phyloP scores from a whole-genome alignment of 768 basidiomycete species.

The Rhizopogon vulgaris region DNA sequence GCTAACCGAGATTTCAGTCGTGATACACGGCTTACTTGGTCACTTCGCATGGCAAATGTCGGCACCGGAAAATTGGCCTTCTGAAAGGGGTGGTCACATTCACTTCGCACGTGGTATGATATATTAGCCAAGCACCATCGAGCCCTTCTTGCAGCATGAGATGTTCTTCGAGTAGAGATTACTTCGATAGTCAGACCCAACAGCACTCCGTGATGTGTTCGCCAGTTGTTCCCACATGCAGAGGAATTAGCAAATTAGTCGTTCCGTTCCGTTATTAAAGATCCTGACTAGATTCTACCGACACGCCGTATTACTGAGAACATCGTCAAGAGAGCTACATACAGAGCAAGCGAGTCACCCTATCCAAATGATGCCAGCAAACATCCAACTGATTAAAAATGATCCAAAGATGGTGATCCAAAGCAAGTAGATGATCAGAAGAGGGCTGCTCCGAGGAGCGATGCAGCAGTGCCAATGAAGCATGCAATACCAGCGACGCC shows the following conservation, averaged over 20 bases:
- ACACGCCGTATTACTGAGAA: not conserved
- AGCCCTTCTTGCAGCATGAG: not conserved
- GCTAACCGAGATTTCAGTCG: not conserved
- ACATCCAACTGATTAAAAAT: not conserved
- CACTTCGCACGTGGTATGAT: no score
- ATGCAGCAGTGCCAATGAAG: slow-evolving; percentile 15
- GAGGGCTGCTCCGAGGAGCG: slow-evolving; percentile 16
- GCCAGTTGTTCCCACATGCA: not conserved
- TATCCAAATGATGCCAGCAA: not conserved
- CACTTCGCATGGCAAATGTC: not conserved
- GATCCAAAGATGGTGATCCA: not conserved
- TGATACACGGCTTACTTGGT: not conserved
- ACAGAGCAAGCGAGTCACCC: not conserved
- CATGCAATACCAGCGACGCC: slow-evolving; percentile 14
- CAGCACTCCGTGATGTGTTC: not conserved
- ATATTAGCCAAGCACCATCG: no score
- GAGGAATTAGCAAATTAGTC: slow-evolving; percentile 5
- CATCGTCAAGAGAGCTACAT: slow-evolving; percentile 2
- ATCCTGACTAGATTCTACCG: not conserved
- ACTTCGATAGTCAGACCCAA: not conserved
- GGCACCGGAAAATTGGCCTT: not conserved
- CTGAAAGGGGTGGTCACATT: not conserved
- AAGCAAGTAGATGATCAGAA: slow-evolving; percentile 9
- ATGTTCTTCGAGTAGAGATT: not conserved
- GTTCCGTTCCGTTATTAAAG: not conserved